Conservation (phyloP, 163 green algal genomes). For the Prototheca cutis region DNA sequence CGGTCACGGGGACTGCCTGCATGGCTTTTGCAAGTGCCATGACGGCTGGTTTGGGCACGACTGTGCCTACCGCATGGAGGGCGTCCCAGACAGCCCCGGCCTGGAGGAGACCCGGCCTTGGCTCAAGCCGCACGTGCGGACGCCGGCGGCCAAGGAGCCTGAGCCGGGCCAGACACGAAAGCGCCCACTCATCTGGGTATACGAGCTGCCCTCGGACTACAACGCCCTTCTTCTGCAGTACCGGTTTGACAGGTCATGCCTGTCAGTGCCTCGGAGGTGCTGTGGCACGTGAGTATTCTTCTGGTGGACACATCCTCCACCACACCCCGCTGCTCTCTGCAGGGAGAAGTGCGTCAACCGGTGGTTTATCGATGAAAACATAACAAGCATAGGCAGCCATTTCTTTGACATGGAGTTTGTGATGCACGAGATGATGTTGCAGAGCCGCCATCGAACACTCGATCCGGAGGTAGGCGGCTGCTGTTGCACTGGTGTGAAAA, state of each 20-base stretch:
- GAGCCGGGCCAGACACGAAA: constrained; percentile 4
- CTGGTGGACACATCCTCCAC: constrained; percentile 2
- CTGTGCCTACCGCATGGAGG: too few species aligned
- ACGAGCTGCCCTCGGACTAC: constrained; percentile 53
- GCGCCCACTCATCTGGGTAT: constrained; percentile 56
- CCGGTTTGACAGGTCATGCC: not conserved
- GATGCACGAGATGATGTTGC: constrained; percentile 56
- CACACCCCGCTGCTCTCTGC: constrained; percentile 44
- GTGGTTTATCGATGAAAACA: too few species aligned
- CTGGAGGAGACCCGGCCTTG: constrained; percentile 13
- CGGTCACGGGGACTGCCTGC: too few species aligned
- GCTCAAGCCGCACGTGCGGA: constrained; percentile 6
- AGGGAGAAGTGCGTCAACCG: too few species aligned
- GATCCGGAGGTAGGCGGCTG: constrained; percentile 46
- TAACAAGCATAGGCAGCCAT: too few species aligned
- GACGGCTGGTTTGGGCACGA: too few species aligned
- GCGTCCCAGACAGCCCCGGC: too few species aligned
- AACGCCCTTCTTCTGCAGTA: constrained; percentile 39
- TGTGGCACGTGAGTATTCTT: not conserved
- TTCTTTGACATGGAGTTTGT: too few species aligned
- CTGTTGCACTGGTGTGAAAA: not conserved
- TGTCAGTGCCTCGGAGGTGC: not conserved
- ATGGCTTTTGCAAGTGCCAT: too few species aligned
- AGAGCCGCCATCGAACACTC: constrained; percentile 55
- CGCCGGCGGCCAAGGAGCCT: constrained; percentile 13